phyloP scores from a whole-genome alignment of 2,329 filamentous ascomycete genomes.

The Aureobasidium sp. region DNA sequence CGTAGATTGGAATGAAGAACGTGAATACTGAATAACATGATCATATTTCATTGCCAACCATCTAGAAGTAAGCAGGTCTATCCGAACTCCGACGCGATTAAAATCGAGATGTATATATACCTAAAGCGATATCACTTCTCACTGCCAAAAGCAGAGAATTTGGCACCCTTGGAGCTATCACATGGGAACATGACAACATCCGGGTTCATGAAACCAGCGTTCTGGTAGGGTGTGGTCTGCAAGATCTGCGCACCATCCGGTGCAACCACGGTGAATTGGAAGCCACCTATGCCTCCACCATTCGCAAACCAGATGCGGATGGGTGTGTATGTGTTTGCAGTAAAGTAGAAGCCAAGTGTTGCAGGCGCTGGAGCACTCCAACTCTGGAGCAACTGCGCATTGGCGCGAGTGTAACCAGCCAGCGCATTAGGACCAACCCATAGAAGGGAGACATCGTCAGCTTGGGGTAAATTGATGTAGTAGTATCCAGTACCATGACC shows the following conservation, averaged over 20 bases:
- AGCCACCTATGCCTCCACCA: conserved; percentile 2
- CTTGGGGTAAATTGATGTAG: conserved; percentile 26
- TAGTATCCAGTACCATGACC: conserved; percentile 28
- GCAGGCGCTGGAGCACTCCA: background rate
- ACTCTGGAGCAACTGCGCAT: conserved; percentile 24
- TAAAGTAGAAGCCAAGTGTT: conserved; percentile 13
- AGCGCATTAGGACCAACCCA: conserved; percentile 31
- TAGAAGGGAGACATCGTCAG: conserved; percentile 31
- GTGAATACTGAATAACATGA: too few species aligned
- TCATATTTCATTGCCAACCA: background rate
- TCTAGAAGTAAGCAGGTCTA: background rate
- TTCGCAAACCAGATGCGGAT: conserved; percentile 17
- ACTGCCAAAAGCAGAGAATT: conserved; percentile 21
- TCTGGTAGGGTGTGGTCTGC: background rate
- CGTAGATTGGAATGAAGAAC: too few species aligned
- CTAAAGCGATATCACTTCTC: conserved; percentile 7
- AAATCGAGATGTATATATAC: background rate
- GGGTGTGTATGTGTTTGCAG: conserved; percentile 19
- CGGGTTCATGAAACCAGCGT: background rate
- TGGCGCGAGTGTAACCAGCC: conserved; percentile 27
- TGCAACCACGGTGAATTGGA: conserved; percentile 15
- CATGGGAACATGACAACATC: conserved; percentile 22
- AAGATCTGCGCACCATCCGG: conserved; percentile 20
- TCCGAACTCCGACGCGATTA: background rate
- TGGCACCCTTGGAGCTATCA: background rate